phyloP scores from a whole-genome alignment of 805 yeast genomes.

The Starmerella potacharoeniae region DNA sequence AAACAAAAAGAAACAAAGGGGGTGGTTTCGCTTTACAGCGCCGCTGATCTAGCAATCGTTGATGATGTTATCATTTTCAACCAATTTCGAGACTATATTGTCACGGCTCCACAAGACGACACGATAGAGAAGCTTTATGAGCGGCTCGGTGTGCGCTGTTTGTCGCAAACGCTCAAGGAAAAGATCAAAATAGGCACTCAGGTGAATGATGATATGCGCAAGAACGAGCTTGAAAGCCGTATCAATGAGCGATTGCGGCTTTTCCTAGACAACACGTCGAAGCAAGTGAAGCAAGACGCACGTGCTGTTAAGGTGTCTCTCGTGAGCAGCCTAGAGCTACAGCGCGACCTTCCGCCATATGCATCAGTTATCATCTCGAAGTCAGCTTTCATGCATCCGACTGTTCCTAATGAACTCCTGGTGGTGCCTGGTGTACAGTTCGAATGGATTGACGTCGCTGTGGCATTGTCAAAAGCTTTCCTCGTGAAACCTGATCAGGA shows the following conservation, averaged over 20 bases:
- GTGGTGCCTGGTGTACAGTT: conserved; percentile 19
- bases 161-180: conserved; percentile 25
- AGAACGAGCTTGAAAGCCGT: conserved; percentile 16
- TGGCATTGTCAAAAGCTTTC: conserved; percentile 25
- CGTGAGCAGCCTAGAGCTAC: conserved; percentile 23
- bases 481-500: conserved; percentile 30
- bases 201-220: conserved; percentile 11
- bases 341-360: conserved; percentile 21
- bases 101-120: conserved; percentile 29
- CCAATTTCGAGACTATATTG: conserved; percentile 26
- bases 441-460: conserved; percentile 32
- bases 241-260: conserved; percentile 28
- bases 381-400: conserved; percentile 20
- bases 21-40: conserved; percentile 22
- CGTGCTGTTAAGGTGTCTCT: conserved; percentile 19
- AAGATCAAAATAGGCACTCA: conserved; percentile 23
- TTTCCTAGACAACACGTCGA: conserved; percentile 26
- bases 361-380: conserved; percentile 17
- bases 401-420: conserved; percentile 13
- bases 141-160: conserved; percentile 25
- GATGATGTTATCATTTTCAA: conserved; percentile 31
- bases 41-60: conserved; percentile 27
- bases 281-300: conserved; percentile 10
- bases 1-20: conserved; percentile 7
- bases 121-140: conserved; percentile 26